Evolutionary conservation across 352 stramenopile genomes (phyloP).

Genomic region (Pythium aquatile): DNA sequence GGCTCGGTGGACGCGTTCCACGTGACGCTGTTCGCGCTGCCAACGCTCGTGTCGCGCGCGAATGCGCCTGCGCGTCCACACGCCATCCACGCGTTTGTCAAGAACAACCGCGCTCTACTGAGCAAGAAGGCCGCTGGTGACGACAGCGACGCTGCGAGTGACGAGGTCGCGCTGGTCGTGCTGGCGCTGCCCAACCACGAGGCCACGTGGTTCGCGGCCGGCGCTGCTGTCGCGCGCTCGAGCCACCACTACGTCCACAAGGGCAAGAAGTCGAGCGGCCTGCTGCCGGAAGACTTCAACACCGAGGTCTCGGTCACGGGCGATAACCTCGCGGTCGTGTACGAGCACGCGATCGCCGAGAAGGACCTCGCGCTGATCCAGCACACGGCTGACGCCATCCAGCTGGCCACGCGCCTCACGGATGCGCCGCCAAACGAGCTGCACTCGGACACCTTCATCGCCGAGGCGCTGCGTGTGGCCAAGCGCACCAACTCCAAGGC

Average conservation of each 20-base stretch:
- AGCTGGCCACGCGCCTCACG: constrained; percentile 85
- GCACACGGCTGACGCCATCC: constrained; percentile 78
- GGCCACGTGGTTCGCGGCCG: constrained; percentile 58
- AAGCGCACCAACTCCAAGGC: constrained; percentile 61
- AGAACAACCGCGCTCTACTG: constrained; percentile 41
- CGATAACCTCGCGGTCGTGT: constrained; percentile 56
- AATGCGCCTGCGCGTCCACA: constrained; percentile 75
- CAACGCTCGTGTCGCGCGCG: constrained; percentile 59
- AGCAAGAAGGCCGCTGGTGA: constrained; percentile 17
- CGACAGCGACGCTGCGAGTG: constrained; percentile 12
- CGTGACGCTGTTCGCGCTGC: constrained; percentile 58
- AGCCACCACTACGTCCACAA: constrained; percentile 60
- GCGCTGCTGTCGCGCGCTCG: constrained; percentile 48
- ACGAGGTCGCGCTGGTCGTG: constrained; percentile 53
- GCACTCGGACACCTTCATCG: constrained; percentile 86
- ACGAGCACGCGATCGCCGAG: constrained; percentile 33
- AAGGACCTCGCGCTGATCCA: constrained; percentile 41
- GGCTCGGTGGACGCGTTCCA: constrained; percentile 29
- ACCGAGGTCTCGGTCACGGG: constrained; percentile 26
- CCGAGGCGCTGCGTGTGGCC: constrained; percentile 63
- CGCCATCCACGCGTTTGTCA: constrained; percentile 66
- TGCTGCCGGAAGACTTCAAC: constrained; percentile 28
- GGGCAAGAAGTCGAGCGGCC: constrained; percentile 32
- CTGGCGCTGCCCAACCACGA: constrained; percentile 51
- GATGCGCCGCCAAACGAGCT: constrained; percentile 91